phyloP scores from a whole-genome alignment of 2,329 filamentous ascomycete species.

The Colletotrichum cereale region DNA sequence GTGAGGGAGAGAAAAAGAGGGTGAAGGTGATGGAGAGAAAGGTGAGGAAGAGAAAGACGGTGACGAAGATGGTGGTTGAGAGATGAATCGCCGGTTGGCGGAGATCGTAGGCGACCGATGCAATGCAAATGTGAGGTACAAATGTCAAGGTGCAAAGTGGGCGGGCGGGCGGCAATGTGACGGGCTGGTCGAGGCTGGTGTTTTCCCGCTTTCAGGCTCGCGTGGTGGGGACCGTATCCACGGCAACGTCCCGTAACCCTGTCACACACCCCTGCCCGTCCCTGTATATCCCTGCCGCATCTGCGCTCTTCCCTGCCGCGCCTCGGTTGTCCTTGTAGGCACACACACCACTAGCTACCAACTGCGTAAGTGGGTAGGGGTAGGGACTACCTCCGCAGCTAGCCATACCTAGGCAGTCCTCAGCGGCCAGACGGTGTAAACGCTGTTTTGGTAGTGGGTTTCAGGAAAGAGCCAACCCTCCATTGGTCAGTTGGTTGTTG shows the following conservation, averaged over 20 bases:
- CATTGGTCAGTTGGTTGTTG: constrained; percentile 22
- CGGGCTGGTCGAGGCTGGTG: constrained; percentile 23
- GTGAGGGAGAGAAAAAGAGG: background rate
- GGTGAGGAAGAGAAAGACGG: background rate
- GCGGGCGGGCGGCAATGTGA: constrained; percentile 16
- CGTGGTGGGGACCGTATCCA: constrained; percentile 33
- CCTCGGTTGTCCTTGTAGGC: background rate
- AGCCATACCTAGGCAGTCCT: no score
- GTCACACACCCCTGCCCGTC: background rate
- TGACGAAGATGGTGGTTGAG: background rate
- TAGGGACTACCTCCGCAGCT: no score
- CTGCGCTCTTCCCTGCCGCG: background rate
- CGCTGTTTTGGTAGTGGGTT: constrained; percentile 29
- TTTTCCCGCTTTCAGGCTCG: constrained; percentile 14
- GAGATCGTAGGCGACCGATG: background rate
- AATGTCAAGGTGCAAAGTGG: background rate
- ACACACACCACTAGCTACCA: no score
- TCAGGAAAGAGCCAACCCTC: constrained; percentile 30
- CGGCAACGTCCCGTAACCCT: constrained; percentile 16
- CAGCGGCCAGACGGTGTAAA: background rate
- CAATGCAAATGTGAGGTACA: no score
- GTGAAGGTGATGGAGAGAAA: background rate
- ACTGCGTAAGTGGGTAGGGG: no score
- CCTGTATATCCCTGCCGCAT: background rate
- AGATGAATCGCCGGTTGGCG: background rate